Base-by-base conservation (phyloP, 306 rosid genomes). In the Calophaca sinica region DNA sequence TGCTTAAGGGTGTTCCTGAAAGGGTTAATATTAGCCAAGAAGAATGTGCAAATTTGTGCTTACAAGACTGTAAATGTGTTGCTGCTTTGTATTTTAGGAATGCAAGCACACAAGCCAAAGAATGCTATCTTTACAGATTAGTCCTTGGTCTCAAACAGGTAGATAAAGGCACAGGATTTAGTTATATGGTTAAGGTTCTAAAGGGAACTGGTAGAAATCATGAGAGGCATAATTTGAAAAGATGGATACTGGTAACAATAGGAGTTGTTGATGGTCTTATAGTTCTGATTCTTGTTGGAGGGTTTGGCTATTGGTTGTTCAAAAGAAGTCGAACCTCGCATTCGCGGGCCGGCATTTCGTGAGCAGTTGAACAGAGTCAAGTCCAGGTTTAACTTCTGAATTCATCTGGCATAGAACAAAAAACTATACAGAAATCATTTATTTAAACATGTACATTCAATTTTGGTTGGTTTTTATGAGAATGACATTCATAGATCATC, bases 191-290 rank as follows among this genome's bases (percentile, higher is more conserved):
- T 9, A 94, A 94, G 86, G 93, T 89, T 77, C 88, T 84, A 45
- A 85, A 82, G 83, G 96, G 96, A 53, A 78, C 35, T 66, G 73
- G 15, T 38, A 72, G 62, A 77, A 75, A 62, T 48, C 85, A 76
- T 67, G 86, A 80, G 38, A 72, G 53, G 51, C 77, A 89, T 32
- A 64, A 61, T 53, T 45, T 92, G 73, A 94, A 90, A 39, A 94
- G 72, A 74, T 94, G 99, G 99, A 83, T 90, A 2, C 72, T 94
- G 58, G 29, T 88, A 32, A 44, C 83, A 79, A 93, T 89, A 5
- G 96, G 96, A 44, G 88, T 89, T 50, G 83, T 82, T 84, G 99
- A 94, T 81, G 96, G 92, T 20, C 61, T 92, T 68, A 87, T 94
- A 9, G 72, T 92, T 90, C 52, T 94, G 5, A 74, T 77, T 78